A percentile compares a stretch with the other conserved stretches of the same genome.
phyloP scores from a whole-genome alignment of 148 eudicot genomes.

The Chenopodium suecicum region DNA sequence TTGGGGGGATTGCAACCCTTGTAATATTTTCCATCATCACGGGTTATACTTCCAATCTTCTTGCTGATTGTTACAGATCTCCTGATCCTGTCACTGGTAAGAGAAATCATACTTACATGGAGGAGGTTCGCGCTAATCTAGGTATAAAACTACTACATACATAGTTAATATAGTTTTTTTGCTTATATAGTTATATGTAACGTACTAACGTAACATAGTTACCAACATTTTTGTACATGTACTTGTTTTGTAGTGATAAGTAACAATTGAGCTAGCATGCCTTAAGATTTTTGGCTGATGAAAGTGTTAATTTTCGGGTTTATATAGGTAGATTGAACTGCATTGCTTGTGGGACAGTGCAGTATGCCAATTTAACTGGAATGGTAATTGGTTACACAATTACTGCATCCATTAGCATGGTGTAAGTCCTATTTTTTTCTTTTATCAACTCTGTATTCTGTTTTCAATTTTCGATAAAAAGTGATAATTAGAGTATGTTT shows the following conservation, averaged over 20 bases:
- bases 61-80: constrained; percentile 64
- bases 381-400: constrained; percentile 70
- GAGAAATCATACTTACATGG: constrained; percentile 57
- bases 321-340: constrained; percentile 43
- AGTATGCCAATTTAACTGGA: constrained; percentile 57
- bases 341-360: constrained; percentile 56
- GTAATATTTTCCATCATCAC: constrained; percentile 51
- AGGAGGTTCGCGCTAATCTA: constrained; percentile 49
- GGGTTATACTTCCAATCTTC: constrained; percentile 52
- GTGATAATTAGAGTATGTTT: neutral
- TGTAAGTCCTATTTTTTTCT: constrained; percentile 43
- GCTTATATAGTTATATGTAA: too few relatives aligned
- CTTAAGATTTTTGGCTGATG: neutral
- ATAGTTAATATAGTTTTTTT: too few relatives aligned
- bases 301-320: neutral
- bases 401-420: constrained; percentile 86
- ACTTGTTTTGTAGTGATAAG: neutral
- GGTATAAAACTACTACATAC: constrained; percentile 29
- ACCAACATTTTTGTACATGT: neutral
- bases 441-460: neutral
- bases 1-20: constrained; percentile 49
- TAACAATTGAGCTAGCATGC: neutral
- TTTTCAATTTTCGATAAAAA: neutral
- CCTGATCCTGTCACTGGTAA: constrained; percentile 53
- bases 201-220: neutral